Percentiles rank a stretch among this genome's conserved stretches.
Evolutionary conservation across 345 rosid species (phyloP).

Genomic region (Salix koriyanagi): DNA sequence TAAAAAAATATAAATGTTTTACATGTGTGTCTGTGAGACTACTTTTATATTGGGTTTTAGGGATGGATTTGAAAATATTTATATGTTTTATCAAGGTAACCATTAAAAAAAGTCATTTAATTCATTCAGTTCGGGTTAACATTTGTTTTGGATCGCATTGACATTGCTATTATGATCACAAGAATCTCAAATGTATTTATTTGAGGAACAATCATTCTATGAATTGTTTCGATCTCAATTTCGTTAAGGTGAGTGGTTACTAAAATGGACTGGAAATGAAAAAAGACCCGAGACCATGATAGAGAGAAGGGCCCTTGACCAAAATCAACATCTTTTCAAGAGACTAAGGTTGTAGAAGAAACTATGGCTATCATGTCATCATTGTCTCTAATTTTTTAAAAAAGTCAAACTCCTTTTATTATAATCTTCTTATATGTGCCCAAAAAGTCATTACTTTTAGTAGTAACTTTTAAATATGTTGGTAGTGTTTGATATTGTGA

Average conservation of each 20-base stretch:
- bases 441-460: background rate
- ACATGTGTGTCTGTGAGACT: too few relatives aligned
- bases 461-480: background rate
- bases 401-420: background rate
- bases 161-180: background rate
- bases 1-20: too few relatives aligned
- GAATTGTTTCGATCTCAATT: background rate
- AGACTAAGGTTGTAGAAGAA: background rate
- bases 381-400: background rate
- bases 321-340: background rate
- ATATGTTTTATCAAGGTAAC: too few relatives aligned
- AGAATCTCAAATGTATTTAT: background rate
- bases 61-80: too few relatives aligned
- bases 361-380: background rate
- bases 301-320: background rate
- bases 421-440: background rate
- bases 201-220: background rate
- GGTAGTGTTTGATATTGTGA: too few relatives aligned
- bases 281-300: background rate
- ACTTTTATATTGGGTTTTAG: too few relatives aligned
- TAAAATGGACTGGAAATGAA: background rate
- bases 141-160: too few relatives aligned
- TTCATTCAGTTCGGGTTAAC: too few relatives aligned
- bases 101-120: too few relatives aligned
- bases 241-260: fast-evolving